Evolutionary conservation across 805 yeast genomes (phyloP).

Genomic region (Blastobotrys muscicola): DNA sequence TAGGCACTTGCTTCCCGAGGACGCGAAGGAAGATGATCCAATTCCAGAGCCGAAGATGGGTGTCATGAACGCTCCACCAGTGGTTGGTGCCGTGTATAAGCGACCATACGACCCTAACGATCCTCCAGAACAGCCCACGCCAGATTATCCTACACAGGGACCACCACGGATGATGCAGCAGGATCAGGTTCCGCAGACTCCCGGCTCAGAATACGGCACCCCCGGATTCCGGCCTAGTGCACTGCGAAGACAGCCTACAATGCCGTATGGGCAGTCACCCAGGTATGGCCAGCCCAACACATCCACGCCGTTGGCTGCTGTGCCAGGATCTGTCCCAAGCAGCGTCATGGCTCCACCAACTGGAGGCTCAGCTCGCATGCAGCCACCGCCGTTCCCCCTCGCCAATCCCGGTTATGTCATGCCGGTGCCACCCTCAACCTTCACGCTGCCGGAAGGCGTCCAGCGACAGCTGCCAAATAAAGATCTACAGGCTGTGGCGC

Average conservation of each 20-base stretch:
- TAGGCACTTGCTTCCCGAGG: constrained; percentile 62
- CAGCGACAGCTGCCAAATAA: constrained; percentile 14
- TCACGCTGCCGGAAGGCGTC: constrained; percentile 25
- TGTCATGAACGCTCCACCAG: constrained; percentile 84
- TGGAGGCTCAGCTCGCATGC: constrained; percentile 3
- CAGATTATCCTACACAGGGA: constrained; percentile 2
- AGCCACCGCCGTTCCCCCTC: constrained; percentile 4
- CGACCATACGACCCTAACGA: constrained; percentile 69
- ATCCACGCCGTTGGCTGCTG: constrained; percentile 6
- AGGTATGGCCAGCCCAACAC: not conserved
- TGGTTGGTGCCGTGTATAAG: constrained; percentile 81
- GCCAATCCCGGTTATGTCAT: constrained; percentile 17
- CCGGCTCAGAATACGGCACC: not conserved
- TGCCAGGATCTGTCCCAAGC: constrained; percentile 2
- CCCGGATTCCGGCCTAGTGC: not conserved
- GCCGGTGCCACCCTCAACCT: constrained; percentile 27
- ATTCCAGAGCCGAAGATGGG: constrained; percentile 78
- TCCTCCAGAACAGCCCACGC: constrained; percentile 34
- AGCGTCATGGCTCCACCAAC: constrained; percentile 1
- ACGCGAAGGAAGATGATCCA: constrained; percentile 63
- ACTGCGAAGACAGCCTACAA: not conserved
- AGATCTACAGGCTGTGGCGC: constrained; percentile 15
- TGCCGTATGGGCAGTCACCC: not conserved
- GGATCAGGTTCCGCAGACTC: not conserved
- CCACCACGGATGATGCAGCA: constrained; percentile 6